Percentiles rank a stretch among this genome's conserved stretches.
Conservation (phyloP, 2,329 filamentous ascomycete species). For the Fonsecaea pedrosoi region DNA sequence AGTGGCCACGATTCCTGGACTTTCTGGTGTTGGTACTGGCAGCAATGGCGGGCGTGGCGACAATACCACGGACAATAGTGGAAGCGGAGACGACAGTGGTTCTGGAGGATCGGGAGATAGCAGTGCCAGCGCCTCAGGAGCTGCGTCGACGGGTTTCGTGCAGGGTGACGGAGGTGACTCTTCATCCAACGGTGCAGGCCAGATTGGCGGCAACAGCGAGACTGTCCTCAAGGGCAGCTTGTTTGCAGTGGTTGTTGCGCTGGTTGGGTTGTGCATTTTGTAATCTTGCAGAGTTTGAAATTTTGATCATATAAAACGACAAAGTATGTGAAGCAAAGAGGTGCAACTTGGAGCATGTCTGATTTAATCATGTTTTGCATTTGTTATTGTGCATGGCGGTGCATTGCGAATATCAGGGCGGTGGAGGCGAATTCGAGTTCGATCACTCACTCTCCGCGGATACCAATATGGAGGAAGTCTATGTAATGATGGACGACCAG, state of each 20-base stretch:
- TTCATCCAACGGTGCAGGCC: constrained; percentile 29
- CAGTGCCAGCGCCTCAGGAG: constrained; percentile 32
- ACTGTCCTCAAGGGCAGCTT: constrained; percentile 53
- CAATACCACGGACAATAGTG: constrained; percentile 39
- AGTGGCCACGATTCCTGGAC: constrained; percentile 54
- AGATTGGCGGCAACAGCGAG: constrained; percentile 42
- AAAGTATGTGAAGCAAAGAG: background rate
- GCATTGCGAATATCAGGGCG: background rate
- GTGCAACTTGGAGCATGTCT: background rate
- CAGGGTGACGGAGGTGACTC: constrained; percentile 36
- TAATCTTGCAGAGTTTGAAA: constrained; percentile 37
- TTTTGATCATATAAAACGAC: constrained; percentile 10
- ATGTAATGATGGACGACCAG: background rate
- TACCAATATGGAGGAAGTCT: background rate
- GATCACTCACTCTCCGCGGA: background rate
- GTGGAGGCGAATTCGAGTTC: background rate
- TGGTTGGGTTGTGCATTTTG: constrained; percentile 54
- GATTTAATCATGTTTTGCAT: background rate
- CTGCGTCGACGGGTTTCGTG: constrained; percentile 39
- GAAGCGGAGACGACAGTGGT: constrained; percentile 1
- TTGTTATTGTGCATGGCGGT: constrained; percentile 5
- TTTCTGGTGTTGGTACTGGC: constrained; percentile 59
- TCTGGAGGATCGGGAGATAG: constrained; percentile 11
- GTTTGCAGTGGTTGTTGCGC: constrained; percentile 55
- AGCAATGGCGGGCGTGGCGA: constrained; percentile 41